phyloP scores from a whole-genome alignment of 139 green algal genomes.

The Marvania coccoides region DNA sequence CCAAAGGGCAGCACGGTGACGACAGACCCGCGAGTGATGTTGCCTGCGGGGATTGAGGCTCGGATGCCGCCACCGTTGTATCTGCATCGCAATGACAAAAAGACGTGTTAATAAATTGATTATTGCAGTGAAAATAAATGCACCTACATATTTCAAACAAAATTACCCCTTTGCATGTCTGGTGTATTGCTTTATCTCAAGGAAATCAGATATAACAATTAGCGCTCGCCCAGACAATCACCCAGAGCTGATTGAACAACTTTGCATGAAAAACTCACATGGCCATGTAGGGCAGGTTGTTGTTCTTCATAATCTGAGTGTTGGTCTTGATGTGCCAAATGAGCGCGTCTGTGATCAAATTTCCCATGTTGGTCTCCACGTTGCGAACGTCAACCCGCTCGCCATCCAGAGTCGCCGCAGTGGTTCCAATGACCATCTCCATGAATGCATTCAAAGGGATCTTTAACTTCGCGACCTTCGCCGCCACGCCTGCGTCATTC shows the following conservation, averaged over 20 bases:
- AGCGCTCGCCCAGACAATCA: too few relatives aligned
- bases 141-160: too few relatives aligned
- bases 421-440: neutral
- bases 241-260: too few relatives aligned
- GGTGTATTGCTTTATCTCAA: too few relatives aligned
- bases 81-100: neutral
- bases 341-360: conserved; percentile 27
- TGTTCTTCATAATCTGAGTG: too few relatives aligned
- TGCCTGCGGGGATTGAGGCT: conserved; percentile 8
- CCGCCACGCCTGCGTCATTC: neutral
- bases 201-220: too few relatives aligned
- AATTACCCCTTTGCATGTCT: too few relatives aligned
- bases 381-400: neutral
- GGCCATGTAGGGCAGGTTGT: too few relatives aligned
- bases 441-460: neutral
- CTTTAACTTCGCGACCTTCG: neutral
- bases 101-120: too few relatives aligned
- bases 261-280: too few relatives aligned
- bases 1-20: conserved; percentile 24
- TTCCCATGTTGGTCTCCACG: conserved; percentile 21
- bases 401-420: neutral
- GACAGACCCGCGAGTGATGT: conserved; percentile 5
- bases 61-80: conserved; percentile 22
- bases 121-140: too few relatives aligned
- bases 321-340: conserved; percentile 1